Percentiles rank a stretch among this genome's conserved stretches.
phyloP scores from a whole-genome alignment of 1,284 basidiomycete genomes.

The Pascua guehoae region DNA sequence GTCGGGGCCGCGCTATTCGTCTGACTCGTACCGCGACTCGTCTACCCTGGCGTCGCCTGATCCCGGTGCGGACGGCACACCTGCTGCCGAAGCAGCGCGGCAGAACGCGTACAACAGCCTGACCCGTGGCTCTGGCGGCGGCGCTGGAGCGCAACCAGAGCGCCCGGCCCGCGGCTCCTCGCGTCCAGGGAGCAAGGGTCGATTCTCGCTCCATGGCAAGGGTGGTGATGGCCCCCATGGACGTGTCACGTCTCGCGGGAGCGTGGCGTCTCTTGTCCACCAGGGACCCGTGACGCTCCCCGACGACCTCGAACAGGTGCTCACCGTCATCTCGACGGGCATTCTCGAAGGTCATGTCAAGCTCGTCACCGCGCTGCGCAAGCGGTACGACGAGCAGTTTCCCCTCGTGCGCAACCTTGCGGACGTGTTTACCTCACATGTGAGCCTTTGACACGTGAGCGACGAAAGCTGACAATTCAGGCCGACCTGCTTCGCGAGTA shows the following conservation, averaged over 20 bases:
- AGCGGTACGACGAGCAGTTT: constrained; percentile 87
- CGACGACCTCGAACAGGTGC: constrained; percentile 75
- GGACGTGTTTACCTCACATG: constrained; percentile 88
- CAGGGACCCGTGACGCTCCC: constrained; percentile 58
- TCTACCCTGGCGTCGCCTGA: constrained; percentile 8
- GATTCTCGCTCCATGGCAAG: neutral
- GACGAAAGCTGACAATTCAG: constrained; percentile 52
- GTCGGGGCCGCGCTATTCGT: constrained; percentile 8
- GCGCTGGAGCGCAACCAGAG: neutral
- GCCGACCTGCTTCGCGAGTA: constrained; percentile 88
- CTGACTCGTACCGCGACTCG: constrained; percentile 11
- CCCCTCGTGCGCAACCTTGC: constrained; percentile 85
- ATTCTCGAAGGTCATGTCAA: constrained; percentile 82
- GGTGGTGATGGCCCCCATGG: constrained; percentile 4
- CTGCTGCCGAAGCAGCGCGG: constrained; percentile 15
- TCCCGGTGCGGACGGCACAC: neutral
- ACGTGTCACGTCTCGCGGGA: constrained; percentile 20
- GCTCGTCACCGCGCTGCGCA: constrained; percentile 73
- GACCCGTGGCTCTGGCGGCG: constrained; percentile 21
- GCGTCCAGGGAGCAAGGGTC: neutral
- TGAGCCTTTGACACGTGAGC: constrained; percentile 51
- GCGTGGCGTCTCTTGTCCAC: constrained; percentile 6
- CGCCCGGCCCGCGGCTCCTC: neutral
- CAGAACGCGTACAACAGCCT: constrained; percentile 36
- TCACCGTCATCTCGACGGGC: constrained; percentile 76